Percentiles rank a stretch among this genome's conserved stretches.
Conservation (phyloP, 371 early-diverging fungal species). For the Coemansia linderi region DNA sequence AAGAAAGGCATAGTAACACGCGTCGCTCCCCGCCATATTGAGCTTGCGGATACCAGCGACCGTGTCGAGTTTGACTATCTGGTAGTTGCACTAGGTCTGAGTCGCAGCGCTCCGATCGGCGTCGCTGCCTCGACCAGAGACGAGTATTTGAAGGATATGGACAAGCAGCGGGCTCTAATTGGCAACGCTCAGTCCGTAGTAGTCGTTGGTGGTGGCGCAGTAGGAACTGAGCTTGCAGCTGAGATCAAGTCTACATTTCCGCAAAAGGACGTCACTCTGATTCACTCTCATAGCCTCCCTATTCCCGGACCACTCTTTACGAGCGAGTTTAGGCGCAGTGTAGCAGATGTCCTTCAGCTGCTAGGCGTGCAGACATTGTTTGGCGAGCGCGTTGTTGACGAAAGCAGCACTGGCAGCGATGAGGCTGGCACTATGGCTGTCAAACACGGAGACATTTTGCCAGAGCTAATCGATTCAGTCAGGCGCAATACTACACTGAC, state of each 20-base stretch:
- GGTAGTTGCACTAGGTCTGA: constrained; percentile 65
- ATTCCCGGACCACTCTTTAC: constrained; percentile 23
- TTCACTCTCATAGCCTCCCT: constrained; percentile 50
- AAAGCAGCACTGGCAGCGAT: constrained; percentile 1
- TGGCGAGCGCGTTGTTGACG: constrained; percentile 24
- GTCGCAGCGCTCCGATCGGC: constrained; percentile 55
- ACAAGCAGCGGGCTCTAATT: constrained; percentile 19
- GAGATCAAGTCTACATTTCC: constrained; percentile 59
- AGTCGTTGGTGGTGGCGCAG: constrained; percentile 66
- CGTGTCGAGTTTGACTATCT: constrained; percentile 64
- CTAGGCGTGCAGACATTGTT: constrained; percentile 27
- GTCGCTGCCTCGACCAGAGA: constrained; percentile 55
- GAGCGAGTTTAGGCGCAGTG: constrained; percentile 23
- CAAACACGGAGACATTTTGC: constrained; percentile 17
- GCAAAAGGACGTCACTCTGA: constrained; percentile 60
- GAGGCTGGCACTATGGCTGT: not conserved
- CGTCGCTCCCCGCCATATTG: constrained; percentile 25
- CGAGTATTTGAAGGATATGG: constrained; percentile 29
- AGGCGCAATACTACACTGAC: constrained; percentile 24
- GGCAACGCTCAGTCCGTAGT: constrained; percentile 47
- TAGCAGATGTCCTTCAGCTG: constrained; percentile 8
- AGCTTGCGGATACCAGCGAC: constrained; percentile 24
- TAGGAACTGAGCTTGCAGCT: constrained; percentile 64
- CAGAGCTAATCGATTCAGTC: constrained; percentile 31
- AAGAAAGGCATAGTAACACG: constrained; percentile 20